Percentiles rank a stretch among this genome's conserved stretches.
These are phyloP conservation scores for Pistacia integerrima DNA, from an alignment of 345 rosid species.

Conservation along the genomic window DNA sequence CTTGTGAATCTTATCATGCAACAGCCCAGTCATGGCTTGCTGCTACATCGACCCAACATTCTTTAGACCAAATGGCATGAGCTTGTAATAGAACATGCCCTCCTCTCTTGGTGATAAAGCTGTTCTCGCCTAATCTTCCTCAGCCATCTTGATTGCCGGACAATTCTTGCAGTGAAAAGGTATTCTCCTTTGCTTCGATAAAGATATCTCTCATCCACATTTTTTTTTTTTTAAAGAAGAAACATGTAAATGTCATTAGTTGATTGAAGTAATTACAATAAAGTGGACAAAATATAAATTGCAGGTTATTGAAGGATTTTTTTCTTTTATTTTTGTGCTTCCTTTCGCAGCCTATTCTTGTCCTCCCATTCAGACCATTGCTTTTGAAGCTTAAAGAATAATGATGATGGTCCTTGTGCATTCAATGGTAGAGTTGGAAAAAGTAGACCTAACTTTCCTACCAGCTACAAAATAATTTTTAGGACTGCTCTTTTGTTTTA, in stretches of 20 bases:
- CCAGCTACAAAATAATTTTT: not conserved
- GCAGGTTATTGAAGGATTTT: not conserved
- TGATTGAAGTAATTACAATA: too few species aligned
- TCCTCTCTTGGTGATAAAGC: too few species aligned
- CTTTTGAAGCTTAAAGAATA: not conserved
- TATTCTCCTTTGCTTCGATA: not conserved
- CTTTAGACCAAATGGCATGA: too few species aligned
- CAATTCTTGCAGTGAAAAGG: not conserved
- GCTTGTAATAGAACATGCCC: too few species aligned
- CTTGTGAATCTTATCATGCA: too few species aligned
- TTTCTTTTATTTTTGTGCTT: not conserved
- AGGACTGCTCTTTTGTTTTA: not conserved
- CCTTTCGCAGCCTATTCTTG: not conserved
- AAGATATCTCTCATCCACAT: not conserved
- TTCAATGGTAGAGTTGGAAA: slow-evolving; percentile 5
- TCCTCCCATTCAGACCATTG: not conserved
- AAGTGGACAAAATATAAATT: not conserved
- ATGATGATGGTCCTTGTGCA: not conserved
- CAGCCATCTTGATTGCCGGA: not conserved
- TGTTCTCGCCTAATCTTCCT: too few species aligned
- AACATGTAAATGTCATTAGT: too few species aligned
- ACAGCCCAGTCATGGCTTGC: too few species aligned
- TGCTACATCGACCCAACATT: too few species aligned
- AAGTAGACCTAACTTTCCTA: not conserved
- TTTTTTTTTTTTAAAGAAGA: not conserved